Base-by-base conservation (phyloP, 2,329 filamentous ascomycete genomes). In the Taxawa tesnikishii region DNA sequence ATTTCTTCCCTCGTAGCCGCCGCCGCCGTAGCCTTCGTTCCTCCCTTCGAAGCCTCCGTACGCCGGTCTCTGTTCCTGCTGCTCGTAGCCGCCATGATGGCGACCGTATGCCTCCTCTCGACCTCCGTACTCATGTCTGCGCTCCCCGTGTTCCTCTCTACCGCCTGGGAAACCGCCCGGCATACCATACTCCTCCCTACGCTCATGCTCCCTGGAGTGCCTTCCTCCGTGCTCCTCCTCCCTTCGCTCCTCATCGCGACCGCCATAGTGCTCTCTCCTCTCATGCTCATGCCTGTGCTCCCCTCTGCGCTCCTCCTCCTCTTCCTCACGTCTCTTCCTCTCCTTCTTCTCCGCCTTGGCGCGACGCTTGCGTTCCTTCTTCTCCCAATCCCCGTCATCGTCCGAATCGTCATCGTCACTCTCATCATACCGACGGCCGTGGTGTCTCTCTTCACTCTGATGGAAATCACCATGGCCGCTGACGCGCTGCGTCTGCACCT, bases 301-400 rank as follows among this genome's bases (percentile, higher is more conserved):
- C 23, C 35, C 37, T n/a, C 34, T 34, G 26, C 42, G 36, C 32
- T 41, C 41, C 40, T 51, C 50, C 36, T 52, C 51, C 34, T 51
- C 49, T 35, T 59, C 53, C 46, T 59, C 57, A 37, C 50, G 42
- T 23, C 50, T 48, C 47, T 60, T 58, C 46, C 49, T 54, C 46
- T 56, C 53, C 41, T 57, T 54, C 43, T 59, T 60, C 41, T 56
- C 58, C 40, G 52, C 52, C 18, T 55, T 51, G 39, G 55, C 52
- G 12, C 48, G 52, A 43, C 51, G 48, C 29, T 53, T 49, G 31
- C 46, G 47, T 17, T 38, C 38, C 38, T 50, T 45, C 42, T 56
- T 40, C 17, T 43, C 44, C 12, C 31, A 29, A 14, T 39, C 34
- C n/a, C n/a, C n/a, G 4, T 39, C 33, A 24, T 45, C 43, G 28